phyloP scores from a whole-genome alignment of 441 rosid species.

The Corymbia calophylla region DNA sequence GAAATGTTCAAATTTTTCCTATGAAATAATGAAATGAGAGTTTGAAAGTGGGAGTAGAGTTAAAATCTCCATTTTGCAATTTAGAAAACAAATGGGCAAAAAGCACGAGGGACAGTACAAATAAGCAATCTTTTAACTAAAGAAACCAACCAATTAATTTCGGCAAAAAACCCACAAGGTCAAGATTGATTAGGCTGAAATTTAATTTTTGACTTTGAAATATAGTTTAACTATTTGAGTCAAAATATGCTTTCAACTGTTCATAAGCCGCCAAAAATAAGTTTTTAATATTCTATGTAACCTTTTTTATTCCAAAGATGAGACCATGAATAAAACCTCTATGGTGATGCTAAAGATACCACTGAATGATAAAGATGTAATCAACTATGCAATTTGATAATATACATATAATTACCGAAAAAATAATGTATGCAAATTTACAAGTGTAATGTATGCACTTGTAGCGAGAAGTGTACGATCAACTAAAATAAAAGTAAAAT shows the following conservation, averaged over 20 bases:
- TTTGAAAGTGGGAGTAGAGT: too few species aligned
- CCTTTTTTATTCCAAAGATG: background rate
- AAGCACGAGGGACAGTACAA: too few species aligned
- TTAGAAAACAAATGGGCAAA: too few species aligned
- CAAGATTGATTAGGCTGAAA: background rate
- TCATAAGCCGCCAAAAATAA: too few species aligned
- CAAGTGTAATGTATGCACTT: background rate
- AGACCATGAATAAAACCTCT: background rate
- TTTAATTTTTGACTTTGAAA: too few species aligned
- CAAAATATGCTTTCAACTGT: background rate
- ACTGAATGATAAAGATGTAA: background rate
- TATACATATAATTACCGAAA: too few species aligned
- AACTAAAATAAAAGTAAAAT: background rate
- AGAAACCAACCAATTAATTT: too few species aligned
- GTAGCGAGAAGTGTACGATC: background rate
- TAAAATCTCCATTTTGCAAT: too few species aligned
- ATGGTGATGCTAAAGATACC: background rate
- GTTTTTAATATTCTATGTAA: background rate
- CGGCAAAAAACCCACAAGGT: background rate
- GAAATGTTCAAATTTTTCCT: too few species aligned
- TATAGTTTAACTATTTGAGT: background rate
- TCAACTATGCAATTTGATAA: too few species aligned
- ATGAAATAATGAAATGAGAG: too few species aligned
- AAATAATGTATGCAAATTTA: background rate
- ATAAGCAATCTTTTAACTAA: too few species aligned